Conservation (phyloP, 495 filamentous ascomycete species). For the Pyronema omphalodes region DNA sequence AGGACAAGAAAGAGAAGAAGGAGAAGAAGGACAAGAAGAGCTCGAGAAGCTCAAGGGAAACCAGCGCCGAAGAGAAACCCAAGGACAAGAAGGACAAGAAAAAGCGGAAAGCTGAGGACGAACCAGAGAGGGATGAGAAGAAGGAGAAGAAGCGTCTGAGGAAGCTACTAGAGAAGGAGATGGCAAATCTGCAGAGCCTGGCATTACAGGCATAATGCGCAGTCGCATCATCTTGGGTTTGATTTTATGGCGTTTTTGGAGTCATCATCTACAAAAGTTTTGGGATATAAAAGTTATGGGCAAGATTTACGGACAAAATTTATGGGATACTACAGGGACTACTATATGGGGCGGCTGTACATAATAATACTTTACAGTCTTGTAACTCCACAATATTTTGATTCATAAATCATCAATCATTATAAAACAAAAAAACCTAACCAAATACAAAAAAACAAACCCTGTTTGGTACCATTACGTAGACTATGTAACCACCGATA, state of each 20-base stretch:
- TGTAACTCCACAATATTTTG: too few relatives aligned
- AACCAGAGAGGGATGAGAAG: slow-evolving; percentile 3
- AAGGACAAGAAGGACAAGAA: slow-evolving; percentile 5
- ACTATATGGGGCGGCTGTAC: too few relatives aligned
- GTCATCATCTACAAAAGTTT: neutral
- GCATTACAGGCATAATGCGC: neutral
- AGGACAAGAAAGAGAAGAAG: slow-evolving; percentile 4
- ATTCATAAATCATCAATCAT: too few relatives aligned
- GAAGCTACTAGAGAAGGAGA: slow-evolving; percentile 14
- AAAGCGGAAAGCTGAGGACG: slow-evolving; percentile 1
- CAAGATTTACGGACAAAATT: neutral
- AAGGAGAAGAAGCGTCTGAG: slow-evolving; percentile 11
- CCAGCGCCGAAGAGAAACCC: neutral
- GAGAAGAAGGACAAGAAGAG: slow-evolving; percentile 7
- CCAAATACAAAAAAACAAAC: too few relatives aligned
- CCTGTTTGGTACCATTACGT: too few relatives aligned
- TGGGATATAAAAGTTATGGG: too few relatives aligned
- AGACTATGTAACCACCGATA: too few relatives aligned
- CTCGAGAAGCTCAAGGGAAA: neutral
- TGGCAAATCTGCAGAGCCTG: slow-evolving; percentile 6
- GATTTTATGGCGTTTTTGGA: slow-evolving; percentile 7
- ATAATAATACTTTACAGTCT: too few relatives aligned
- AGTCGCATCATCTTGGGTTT: neutral
- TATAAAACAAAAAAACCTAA: too few relatives aligned
- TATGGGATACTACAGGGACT: too few relatives aligned